Evolutionary conservation across 164 flowering plant species (phyloP).

Genomic region (Aristolochia californica): DNA sequence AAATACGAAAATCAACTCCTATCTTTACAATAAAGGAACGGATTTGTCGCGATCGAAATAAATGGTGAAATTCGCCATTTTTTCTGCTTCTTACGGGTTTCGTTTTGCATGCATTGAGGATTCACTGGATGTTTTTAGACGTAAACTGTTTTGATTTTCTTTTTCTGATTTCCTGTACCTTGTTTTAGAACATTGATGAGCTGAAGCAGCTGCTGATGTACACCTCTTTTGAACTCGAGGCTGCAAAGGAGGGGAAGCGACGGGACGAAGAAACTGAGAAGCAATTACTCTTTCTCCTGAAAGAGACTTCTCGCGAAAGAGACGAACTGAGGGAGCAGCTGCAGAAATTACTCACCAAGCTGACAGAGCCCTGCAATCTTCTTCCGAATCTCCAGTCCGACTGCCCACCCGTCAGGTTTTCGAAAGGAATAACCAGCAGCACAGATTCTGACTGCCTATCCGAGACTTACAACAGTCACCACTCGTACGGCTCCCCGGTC

Average conservation of each 20-base stretch:
- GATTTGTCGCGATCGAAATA: too few relatives aligned
- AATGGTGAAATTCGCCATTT: too few relatives aligned
- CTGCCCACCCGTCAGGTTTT: slow-evolving; percentile 12
- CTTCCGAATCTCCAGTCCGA: slow-evolving; percentile 19
- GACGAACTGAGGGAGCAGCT: slow-evolving; percentile 62
- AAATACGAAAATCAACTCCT: too few relatives aligned
- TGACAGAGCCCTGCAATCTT: slow-evolving; percentile 12
- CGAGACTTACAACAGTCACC: slow-evolving; percentile 26
- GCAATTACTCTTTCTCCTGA: slow-evolving; percentile 36
- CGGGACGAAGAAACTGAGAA: slow-evolving; percentile 35
- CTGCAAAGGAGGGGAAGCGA: slow-evolving; percentile 37
- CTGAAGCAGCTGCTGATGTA: slow-evolving; percentile 41
- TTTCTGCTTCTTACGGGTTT: too few relatives aligned
- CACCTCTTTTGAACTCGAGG: slow-evolving; percentile 42
- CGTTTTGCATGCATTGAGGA: too few relatives aligned
- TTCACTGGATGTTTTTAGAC: too few relatives aligned
- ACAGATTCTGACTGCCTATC: slow-evolving; percentile 58
- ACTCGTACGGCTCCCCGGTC: slow-evolving; percentile 41
- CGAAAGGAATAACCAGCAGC: slow-evolving; percentile 44
- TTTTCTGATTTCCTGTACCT: not conserved
- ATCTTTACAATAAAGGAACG: too few relatives aligned
- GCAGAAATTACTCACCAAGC: slow-evolving; percentile 33
- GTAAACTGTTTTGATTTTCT: not conserved
- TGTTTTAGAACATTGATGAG: slow-evolving; percentile 38
- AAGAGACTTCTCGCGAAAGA: slow-evolving; percentile 45